Percentiles rank a stretch among this genome's conserved stretches.
These are phyloP conservation scores for Phialophora chinensis DNA, from an alignment of 2,329 filamentous ascomycete genomes.

Conservation along the genomic window DNA sequence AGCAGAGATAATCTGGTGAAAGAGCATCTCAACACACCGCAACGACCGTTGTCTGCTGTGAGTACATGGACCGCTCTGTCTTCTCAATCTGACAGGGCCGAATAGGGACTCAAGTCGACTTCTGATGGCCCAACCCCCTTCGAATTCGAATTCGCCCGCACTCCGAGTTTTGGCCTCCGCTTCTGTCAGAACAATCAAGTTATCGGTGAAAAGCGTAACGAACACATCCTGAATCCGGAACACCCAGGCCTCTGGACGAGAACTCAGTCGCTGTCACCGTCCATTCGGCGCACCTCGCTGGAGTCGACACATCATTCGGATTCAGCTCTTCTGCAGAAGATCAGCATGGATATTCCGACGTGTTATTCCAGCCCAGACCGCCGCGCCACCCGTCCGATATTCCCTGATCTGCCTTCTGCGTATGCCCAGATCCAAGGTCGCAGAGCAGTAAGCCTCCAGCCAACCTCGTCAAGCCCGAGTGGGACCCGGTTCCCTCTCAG, in stretches of 20 bases:
- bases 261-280: constrained; percentile 15
- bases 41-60: neutral
- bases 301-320: constrained; percentile 29
- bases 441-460: constrained; percentile 19
- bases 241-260: neutral
- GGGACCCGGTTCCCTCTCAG: constrained; percentile 30
- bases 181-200: neutral
- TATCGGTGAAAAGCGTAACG: neutral
- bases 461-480: constrained; percentile 5
- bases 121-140: neutral
- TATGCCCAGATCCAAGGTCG: constrained; percentile 30
- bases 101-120: neutral
- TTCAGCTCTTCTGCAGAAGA: constrained; percentile 20
- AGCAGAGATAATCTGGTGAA: neutral
- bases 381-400: constrained; percentile 24
- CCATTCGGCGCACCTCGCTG: constrained; percentile 9
- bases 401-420: constrained; percentile 30
- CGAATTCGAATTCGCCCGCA: constrained; percentile 7
- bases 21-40: constrained; percentile 2
- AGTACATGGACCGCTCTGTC: neutral
- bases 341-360: constrained; percentile 12
- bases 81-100: neutral
- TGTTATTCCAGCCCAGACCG: constrained; percentile 4
- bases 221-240: neutral
- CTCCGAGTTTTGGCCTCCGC: constrained; percentile 22